These are phyloP conservation scores for Physaria fendleri DNA, from an alignment of 345 rosid species.

Conservation along the genomic window DNA sequence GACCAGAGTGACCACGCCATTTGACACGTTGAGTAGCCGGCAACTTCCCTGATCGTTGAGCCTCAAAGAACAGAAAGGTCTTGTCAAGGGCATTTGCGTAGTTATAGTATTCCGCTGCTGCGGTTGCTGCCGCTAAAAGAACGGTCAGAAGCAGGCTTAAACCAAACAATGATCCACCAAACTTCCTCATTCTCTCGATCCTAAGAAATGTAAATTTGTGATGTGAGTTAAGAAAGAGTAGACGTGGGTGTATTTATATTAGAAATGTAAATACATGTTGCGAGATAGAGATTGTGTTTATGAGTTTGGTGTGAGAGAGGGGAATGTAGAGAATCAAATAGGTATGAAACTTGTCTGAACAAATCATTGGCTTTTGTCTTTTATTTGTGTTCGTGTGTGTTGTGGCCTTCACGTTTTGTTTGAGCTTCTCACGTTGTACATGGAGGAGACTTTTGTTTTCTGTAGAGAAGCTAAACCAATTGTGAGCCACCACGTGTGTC, in stretches of 20 bases:
- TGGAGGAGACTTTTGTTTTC: neutral
- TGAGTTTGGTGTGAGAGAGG: conserved; percentile 21
- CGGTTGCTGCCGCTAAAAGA: conserved; percentile 2
- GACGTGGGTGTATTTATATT: conserved; percentile 3
- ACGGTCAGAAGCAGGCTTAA: conserved; percentile 25
- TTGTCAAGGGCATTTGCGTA: conserved; percentile 52
- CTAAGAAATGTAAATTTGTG: neutral
- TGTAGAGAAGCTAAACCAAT: neutral
- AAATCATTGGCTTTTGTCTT: conserved; percentile 12
- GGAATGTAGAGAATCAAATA: conserved; percentile 4
- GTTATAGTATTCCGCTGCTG: conserved; percentile 28
- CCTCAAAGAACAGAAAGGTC: conserved; percentile 63
- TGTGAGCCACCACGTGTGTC: neutral
- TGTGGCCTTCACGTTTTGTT: conserved; percentile 44
- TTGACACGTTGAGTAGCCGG: conserved; percentile 42
- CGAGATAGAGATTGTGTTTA: neutral
- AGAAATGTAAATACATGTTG: too few relatives aligned
- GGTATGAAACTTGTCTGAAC: conserved; percentile 9
- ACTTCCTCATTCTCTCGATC: conserved; percentile 18
- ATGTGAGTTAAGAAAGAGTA: neutral
- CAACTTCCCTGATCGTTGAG: conserved; percentile 59
- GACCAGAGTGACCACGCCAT: conserved; percentile 63
- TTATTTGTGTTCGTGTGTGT: conserved; percentile 23
- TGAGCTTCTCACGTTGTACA: conserved; percentile 55
- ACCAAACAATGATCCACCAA: conserved; percentile 15